Conservation (phyloP, 768 basidiomycete genomes). For the Rhizopogon sp. region DNA sequence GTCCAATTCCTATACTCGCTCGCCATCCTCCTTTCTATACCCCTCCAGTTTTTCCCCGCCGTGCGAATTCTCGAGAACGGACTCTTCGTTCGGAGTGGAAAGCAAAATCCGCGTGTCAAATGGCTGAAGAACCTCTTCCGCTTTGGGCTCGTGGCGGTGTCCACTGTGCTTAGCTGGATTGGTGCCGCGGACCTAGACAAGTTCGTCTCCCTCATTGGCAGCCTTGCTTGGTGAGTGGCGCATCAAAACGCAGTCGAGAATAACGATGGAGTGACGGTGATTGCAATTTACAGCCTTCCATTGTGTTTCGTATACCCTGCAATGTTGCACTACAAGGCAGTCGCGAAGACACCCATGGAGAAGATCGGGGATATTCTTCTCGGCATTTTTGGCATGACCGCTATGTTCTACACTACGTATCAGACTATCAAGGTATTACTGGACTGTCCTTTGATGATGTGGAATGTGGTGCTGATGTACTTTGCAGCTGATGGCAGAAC, state of each 20-base stretch:
- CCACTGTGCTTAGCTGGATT: conserved; percentile 75
- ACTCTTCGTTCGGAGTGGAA: conserved; percentile 84
- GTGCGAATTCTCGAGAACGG: conserved; percentile 97
- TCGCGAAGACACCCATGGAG: conserved; percentile 63
- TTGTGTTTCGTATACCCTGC: conserved; percentile 93
- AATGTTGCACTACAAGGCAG: conserved; percentile 87
- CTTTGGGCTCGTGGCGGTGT: conserved; percentile 68
- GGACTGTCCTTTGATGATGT: background rate
- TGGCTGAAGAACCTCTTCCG: conserved; percentile 95
- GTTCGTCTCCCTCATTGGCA: conserved; percentile 90
- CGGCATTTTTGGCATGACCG: conserved; percentile 68
- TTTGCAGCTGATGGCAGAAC: conserved; percentile 56
- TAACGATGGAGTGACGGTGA: conserved; percentile 5
- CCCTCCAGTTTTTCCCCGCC: conserved; percentile 96
- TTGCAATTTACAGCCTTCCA: conserved; percentile 58
- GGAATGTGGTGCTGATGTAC: conserved; percentile 6
- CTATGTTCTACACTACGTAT: conserved; percentile 71
- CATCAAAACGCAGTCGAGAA: background rate
- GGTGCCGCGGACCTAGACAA: conserved; percentile 92
- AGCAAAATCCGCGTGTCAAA: conserved; percentile 75
- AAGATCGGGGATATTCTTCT: conserved; percentile 68
- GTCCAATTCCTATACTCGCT: conserved; percentile 87
- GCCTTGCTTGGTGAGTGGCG: conserved; percentile 80
- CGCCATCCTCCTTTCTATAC: conserved; percentile 88
- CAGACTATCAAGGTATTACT: conserved; percentile 68